Evolutionary conservation across 176 grass and related monocot species (phyloP), one percentile per base, ranked within the genome.

Genomic region (Sorghum bicolor): DNA sequence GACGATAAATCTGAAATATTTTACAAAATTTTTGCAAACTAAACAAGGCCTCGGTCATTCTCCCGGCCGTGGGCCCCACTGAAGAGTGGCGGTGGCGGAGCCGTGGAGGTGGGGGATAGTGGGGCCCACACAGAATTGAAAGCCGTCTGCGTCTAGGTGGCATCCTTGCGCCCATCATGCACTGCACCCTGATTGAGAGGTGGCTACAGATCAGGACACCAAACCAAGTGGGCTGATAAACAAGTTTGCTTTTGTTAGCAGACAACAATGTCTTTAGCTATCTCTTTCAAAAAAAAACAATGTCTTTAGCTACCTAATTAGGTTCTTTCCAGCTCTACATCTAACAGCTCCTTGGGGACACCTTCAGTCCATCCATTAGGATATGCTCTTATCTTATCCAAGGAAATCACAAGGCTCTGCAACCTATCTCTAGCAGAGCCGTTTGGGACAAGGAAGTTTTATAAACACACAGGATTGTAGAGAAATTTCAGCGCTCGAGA

Each of bases 181-280:
- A 30, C 25, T 9, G 13, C 14, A n/a, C 2, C 1, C 11, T 29
- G 70, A 28, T 72, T 29, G 39, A 45, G 70, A 30, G 0, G 40
- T n/a, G 39, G 40, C 25, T 5, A 19, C 26, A 30, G 44, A 45
- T 28, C 28, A 16, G 13, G 40, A 16, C 10, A 40, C 6, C 34
- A 9, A 2, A n/a, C n/a, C 76, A 69, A 80, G 48, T 80, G 74
- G 74, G 70, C 38, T 3, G 32, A 80, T 47, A 67, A 84, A 60
- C 19, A 60, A 31, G 0, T 16, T 76, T 36, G 55, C 17, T 24
- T 34, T 70, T 36, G 26, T 82, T 86, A 82, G 43, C 34, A 8
- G 72, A 78, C 15, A 72, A 57, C 53, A 30, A 57, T 41, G 40
- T 41, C 40, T 12, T 41, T 41, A 41, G 40, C 40, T 41, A n/a